Base-by-base conservation (phyloP, 192 early-diverging fungal genomes). In the Coemansia sp. region DNA sequence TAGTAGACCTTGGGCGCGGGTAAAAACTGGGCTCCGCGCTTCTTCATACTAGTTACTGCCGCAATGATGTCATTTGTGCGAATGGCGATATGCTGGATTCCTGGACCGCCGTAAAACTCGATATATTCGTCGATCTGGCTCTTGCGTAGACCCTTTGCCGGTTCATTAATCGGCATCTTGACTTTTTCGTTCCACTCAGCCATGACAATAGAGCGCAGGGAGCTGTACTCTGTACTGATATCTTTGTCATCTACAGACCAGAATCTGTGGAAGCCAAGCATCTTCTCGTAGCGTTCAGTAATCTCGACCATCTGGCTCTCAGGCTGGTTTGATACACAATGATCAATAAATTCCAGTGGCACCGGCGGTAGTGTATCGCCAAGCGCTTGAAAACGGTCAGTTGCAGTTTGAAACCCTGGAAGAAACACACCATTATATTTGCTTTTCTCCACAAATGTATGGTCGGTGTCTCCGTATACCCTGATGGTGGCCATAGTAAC, bases 101-200 rank as follows among this genome's bases (percentile, higher is more conserved):
- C 90, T 27, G 90, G 87, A 23, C 90, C 87, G 60, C 85, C 86
- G 53, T 83, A 76, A 24, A 76, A 83, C 65, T 83, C 81, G 44
- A 83, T 75, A 54, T 79, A 83, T 62, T 83, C 71, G 66, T 97
- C 90, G 64, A 97, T 96, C 86, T 98, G 95, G 30, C 91, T 93
- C 83, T 95, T 97, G 80, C 92, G 93, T 71, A 89, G 87, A 7
- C 96, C 96, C 58, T 77, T 56, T 12, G 96, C 96, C 5, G 96
- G 96, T 84, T 98, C 96, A 74, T 97, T 97, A 80, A 98, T 92
- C 56, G 95, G 95, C 88, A 97, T 94, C 83, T 97, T 97, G 83
- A 98, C 87, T 54, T 77, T 84, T 62, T 97, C 94, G 71, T 88
- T 86, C 59, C 88, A 90, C 65, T 95, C 92, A 38, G 93, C 88